Conservation (phyloP, 352 stramenopile species). For the Elongisporangium senticosum region DNA sequence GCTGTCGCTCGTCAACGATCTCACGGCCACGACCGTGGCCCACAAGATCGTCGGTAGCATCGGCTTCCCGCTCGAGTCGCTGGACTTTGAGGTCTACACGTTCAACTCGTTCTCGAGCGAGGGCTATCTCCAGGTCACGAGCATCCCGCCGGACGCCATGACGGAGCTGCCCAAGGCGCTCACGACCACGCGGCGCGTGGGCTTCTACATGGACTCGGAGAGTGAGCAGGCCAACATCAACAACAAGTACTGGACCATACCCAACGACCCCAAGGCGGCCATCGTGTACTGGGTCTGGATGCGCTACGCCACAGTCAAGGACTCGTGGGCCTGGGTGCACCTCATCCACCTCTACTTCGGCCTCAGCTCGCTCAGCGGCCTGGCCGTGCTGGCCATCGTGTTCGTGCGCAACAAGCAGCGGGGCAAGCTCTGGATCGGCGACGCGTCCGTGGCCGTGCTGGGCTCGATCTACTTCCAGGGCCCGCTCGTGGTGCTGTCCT, state of each 20-base stretch:
- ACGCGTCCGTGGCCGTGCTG: constrained; percentile 40
- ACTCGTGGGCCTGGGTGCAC: constrained; percentile 51
- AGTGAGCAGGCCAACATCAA: constrained; percentile 35
- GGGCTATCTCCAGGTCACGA: constrained; percentile 16
- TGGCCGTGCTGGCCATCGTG: constrained; percentile 31
- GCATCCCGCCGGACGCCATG: constrained; percentile 11
- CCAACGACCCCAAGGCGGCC: constrained; percentile 7
- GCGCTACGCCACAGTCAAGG: constrained; percentile 21
- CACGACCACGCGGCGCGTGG: constrained; percentile 18
- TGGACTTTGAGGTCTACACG: constrained; percentile 24
- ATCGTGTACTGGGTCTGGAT: constrained; percentile 20
- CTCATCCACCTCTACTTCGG: constrained; percentile 40
- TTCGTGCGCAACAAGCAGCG: constrained; percentile 27
- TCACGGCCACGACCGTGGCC: constrained; percentile 13
- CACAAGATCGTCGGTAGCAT: constrained; percentile 20
- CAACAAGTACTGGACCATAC: constrained; percentile 17
- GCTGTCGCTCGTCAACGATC: constrained; percentile 19
- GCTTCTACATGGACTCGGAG: constrained; percentile 24
- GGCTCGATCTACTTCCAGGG: constrained; percentile 28
- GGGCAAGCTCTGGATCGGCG: constrained; percentile 38
- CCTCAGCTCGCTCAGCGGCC: constrained; percentile 26
- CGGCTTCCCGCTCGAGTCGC: constrained; percentile 26
- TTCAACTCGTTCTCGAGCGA: constrained; percentile 13
- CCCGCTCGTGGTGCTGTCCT: constrained; percentile 27
- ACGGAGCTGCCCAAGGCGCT: constrained; percentile 22